Conservation (phyloP, 768 basidiomycete species). For the Phanerochaete sordida region DNA sequence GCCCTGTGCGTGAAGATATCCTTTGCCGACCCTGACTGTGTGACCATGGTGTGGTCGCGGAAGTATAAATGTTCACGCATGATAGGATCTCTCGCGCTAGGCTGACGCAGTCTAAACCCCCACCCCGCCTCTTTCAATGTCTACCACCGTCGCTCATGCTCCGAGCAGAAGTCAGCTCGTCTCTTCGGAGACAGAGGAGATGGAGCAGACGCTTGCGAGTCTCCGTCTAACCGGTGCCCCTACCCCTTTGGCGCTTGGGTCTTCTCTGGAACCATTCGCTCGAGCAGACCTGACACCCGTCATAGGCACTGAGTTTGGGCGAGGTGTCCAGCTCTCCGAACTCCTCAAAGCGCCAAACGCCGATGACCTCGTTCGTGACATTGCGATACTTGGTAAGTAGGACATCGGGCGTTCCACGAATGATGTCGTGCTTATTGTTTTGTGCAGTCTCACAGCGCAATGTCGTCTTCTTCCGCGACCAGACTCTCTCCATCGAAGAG, state of each 20-base stretch:
- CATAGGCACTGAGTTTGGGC: constrained; percentile 52
- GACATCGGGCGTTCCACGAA: neutral
- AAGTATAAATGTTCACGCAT: too few relatives aligned
- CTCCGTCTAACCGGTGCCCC: constrained; percentile 2
- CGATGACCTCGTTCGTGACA: constrained; percentile 50
- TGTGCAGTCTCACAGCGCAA: constrained; percentile 45
- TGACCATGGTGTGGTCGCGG: too few relatives aligned
- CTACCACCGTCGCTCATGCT: too few relatives aligned
- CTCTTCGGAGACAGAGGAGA: constrained; percentile 6
- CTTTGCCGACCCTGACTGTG: too few relatives aligned
- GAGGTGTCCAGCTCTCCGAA: constrained; percentile 42
- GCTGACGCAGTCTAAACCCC: too few relatives aligned
- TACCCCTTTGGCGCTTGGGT: constrained; percentile 1
- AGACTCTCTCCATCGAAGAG: constrained; percentile 45
- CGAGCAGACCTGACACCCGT: constrained; percentile 35
- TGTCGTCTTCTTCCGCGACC: constrained; percentile 63
- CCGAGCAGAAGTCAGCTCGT: neutral
- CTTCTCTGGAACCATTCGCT: neutral
- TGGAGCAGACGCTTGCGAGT: constrained; percentile 6
- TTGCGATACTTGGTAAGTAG: constrained; percentile 43
- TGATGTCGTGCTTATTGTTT: neutral
- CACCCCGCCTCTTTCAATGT: too few relatives aligned
- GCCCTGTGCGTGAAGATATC: too few relatives aligned
- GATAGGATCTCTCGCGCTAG: too few relatives aligned
- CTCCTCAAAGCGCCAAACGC: constrained; percentile 41